A percentile compares a stretch with the other conserved stretches of the same genome.
phyloP scores from a whole-genome alignment of 768 basidiomycete species.

The Auricularia auricula-judae region DNA sequence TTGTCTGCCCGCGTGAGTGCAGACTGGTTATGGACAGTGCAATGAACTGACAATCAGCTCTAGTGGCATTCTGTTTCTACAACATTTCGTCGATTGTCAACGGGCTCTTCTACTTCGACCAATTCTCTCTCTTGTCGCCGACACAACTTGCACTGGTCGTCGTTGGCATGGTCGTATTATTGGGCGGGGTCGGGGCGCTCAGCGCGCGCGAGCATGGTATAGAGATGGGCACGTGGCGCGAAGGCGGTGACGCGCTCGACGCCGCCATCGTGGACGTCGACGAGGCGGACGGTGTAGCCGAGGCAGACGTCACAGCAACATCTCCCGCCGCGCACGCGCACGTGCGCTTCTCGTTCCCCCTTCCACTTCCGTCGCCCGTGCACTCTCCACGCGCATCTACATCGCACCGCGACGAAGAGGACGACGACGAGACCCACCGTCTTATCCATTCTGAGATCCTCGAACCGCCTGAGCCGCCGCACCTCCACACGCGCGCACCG shows the following conservation, averaged over 20 bases:
- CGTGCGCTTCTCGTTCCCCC: background rate
- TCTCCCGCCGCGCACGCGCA: background rate
- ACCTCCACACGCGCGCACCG: background rate
- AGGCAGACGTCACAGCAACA: slow-evolving; percentile 1
- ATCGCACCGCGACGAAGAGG: background rate
- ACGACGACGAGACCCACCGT: background rate
- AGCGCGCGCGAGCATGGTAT: slow-evolving; percentile 51
- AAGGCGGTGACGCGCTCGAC: slow-evolving; percentile 30
- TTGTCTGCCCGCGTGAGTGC: slow-evolving; percentile 73
- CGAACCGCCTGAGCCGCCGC: background rate
- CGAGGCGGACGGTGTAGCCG: slow-evolving; percentile 3
- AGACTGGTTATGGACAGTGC: slow-evolving; percentile 1
- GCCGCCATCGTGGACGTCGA: slow-evolving; percentile 4
- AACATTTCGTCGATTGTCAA: slow-evolving; percentile 88
- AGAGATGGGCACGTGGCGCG: slow-evolving; percentile 28
- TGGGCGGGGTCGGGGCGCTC: slow-evolving; percentile 85
- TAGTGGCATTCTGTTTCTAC: slow-evolving; percentile 90
- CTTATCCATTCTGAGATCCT: background rate
- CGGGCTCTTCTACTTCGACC: slow-evolving; percentile 81
- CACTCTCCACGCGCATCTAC: background rate
- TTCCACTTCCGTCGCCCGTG: background rate
- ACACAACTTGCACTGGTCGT: slow-evolving; percentile 66
- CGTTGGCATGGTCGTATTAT: slow-evolving; percentile 64
- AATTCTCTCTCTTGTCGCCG: slow-evolving; percentile 58
- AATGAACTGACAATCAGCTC: background rate